Percentiles rank a stretch among this genome's conserved stretches.
phyloP scores from a whole-genome alignment of 1,284 basidiomycete genomes.

The Earliella scabrosa region DNA sequence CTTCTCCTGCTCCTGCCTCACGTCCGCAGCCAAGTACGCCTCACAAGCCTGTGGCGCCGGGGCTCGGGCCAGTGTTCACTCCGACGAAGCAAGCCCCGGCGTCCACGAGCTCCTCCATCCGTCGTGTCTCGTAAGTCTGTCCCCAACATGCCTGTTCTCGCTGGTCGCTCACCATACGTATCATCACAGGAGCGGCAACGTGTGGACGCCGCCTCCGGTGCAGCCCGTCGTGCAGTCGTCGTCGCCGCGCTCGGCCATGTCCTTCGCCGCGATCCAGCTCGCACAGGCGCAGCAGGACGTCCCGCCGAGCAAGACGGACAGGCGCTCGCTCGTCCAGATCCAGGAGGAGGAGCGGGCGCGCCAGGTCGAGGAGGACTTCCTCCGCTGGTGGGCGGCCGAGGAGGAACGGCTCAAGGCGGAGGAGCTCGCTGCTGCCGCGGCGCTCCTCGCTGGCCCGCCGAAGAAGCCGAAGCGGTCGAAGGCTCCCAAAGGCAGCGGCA shows the following conservation, averaged over 20 bases:
- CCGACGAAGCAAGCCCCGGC: slow-evolving; percentile 51
- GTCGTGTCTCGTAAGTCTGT: slow-evolving; percentile 53
- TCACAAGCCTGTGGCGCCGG: slow-evolving; percentile 32
- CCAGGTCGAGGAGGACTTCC: slow-evolving; percentile 75
- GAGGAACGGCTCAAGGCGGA: slow-evolving; percentile 62
- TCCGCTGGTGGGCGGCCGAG: slow-evolving; percentile 87
- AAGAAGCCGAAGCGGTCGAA: slow-evolving; percentile 18
- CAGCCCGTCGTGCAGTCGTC: slow-evolving; percentile 46
- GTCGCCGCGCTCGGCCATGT: slow-evolving; percentile 48
- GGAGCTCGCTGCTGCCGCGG: slow-evolving; percentile 14
- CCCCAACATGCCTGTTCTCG: not conserved
- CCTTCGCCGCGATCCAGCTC: slow-evolving; percentile 84
- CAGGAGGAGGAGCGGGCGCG: slow-evolving; percentile 80
- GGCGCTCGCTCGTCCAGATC: slow-evolving; percentile 77
- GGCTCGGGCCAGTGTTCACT: slow-evolving; percentile 62
- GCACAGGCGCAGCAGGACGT: slow-evolving; percentile 65
- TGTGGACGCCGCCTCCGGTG: slow-evolving; percentile 61
- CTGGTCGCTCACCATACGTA: not conserved
- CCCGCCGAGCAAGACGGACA: slow-evolving; percentile 46
- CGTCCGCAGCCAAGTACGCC: slow-evolving; percentile 20
- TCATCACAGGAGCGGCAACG: slow-evolving; percentile 44
- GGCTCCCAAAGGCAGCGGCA: slow-evolving; percentile 5
- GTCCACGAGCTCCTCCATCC: slow-evolving; percentile 37
- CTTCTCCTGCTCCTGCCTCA: not conserved
- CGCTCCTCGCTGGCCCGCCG: slow-evolving; percentile 1